These are phyloP conservation scores for Podaxis sp. DNA, from an alignment of 768 basidiomycete species.

Conservation along the genomic window DNA sequence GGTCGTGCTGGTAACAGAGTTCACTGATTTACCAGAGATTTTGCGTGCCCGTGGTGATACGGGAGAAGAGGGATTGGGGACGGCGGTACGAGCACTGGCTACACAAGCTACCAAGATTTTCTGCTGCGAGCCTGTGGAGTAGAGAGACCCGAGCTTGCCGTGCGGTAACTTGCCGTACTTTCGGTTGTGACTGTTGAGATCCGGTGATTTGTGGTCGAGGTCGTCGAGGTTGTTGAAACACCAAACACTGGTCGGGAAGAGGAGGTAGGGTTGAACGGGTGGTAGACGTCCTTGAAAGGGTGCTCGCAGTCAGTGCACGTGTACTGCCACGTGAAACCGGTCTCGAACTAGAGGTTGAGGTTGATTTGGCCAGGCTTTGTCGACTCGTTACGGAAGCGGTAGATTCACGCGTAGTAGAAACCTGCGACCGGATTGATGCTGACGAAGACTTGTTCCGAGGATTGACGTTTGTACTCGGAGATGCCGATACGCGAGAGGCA, in stretches of 20 bases:
- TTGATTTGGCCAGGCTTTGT: slow-evolving; percentile 6
- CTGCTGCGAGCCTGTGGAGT: slow-evolving; percentile 27
- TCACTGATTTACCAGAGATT: slow-evolving; percentile 26
- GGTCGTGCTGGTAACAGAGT: slow-evolving; percentile 24
- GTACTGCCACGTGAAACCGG: slow-evolving; percentile 31
- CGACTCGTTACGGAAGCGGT: slow-evolving; percentile 15
- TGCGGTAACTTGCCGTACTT: slow-evolving; percentile 38
- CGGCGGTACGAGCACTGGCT: slow-evolving; percentile 20
- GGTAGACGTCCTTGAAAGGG: slow-evolving; percentile 3
- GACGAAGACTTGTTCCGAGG: slow-evolving; percentile 31
- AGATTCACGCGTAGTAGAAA: slow-evolving; percentile 31
- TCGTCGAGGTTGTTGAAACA: slow-evolving; percentile 20
- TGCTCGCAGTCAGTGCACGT: slow-evolving; percentile 16
- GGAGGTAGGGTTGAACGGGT: slow-evolving; percentile 16
- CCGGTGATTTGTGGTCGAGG: background rate
- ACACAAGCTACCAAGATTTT: slow-evolving; percentile 31
- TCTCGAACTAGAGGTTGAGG: slow-evolving; percentile 15
- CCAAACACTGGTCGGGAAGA: slow-evolving; percentile 21
- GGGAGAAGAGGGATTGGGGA: slow-evolving; percentile 13
- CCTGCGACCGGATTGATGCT: slow-evolving; percentile 33
- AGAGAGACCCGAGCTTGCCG: slow-evolving; percentile 36
- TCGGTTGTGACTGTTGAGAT: slow-evolving; percentile 15
- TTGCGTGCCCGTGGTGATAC: slow-evolving; percentile 24
- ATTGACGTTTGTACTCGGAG: slow-evolving; percentile 12
- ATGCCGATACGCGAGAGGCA: slow-evolving; percentile 17